Evolutionary conservation across 108 stramenopile species (phyloP).

Genomic region (Skeletonema potamos): DNA sequence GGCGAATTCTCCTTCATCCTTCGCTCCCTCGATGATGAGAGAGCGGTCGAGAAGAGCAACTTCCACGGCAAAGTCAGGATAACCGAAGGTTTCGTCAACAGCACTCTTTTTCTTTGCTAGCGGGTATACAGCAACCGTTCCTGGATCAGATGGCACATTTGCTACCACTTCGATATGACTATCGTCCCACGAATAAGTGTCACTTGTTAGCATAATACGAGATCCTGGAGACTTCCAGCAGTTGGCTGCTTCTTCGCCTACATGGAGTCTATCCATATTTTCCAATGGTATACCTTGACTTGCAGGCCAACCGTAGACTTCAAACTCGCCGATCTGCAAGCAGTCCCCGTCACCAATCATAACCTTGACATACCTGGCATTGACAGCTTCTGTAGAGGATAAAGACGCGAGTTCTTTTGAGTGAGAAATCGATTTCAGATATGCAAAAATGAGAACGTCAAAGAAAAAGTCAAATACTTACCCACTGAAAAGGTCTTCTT

Average conservation of each 20-base stretch:
- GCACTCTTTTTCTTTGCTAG: slow-evolving; percentile 18
- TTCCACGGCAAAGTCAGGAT: slow-evolving; percentile 46
- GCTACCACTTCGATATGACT: slow-evolving; percentile 6
- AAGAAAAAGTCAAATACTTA: neutral
- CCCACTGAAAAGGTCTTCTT: neutral
- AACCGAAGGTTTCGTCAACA: slow-evolving; percentile 3
- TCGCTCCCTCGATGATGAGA: slow-evolving; percentile 37
- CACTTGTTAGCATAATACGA: slow-evolving; percentile 6
- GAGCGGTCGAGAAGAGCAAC: slow-evolving; percentile 47
- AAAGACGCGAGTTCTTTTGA: neutral
- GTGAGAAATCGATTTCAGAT: neutral
- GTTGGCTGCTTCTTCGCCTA: slow-evolving; percentile 8
- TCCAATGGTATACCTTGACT: neutral
- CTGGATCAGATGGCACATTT: slow-evolving; percentile 3
- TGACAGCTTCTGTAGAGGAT: slow-evolving; percentile 5
- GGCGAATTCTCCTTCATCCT: slow-evolving; percentile 2
- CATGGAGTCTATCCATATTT: neutral
- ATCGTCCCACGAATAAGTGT: neutral
- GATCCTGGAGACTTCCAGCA: slow-evolving; percentile 9
- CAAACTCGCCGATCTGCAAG: slow-evolving; percentile 13
- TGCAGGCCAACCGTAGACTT: neutral
- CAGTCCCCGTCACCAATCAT: neutral
- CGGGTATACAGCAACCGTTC: slow-evolving; percentile 7
- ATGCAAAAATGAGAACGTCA: neutral
- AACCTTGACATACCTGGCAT: slow-evolving; percentile 15